Conservation (phyloP, 345 rosid species). For the Camelina hispida region DNA sequence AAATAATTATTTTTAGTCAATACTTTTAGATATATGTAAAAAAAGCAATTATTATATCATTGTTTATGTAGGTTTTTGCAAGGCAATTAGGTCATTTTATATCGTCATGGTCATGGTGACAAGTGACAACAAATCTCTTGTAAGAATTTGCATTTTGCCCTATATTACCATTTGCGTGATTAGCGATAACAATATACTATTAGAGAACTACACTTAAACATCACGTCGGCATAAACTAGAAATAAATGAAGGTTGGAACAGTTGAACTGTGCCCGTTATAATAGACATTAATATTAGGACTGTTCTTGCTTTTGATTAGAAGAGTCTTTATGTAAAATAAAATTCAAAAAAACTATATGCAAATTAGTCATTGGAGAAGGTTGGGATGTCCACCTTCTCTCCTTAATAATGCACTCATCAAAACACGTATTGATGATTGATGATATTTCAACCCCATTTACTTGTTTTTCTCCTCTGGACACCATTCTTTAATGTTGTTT, state of each 20-base stretch:
- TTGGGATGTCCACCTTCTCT: slow-evolving; percentile 36
- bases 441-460: slow-evolving; percentile 32
- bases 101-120: background rate
- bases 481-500: slow-evolving; percentile 10
- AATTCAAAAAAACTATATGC: background rate
- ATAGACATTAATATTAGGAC: slow-evolving; percentile 2
- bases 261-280: slow-evolving; percentile 28
- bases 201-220: background rate
- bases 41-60: background rate
- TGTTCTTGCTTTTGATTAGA: slow-evolving; percentile 4
- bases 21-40: background rate
- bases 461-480: slow-evolving; percentile 1
- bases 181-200: background rate
- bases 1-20: no score
- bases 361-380: slow-evolving; percentile 1
- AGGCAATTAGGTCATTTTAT: background rate
- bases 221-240: slow-evolving; percentile 35
- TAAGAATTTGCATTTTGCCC: background rate
- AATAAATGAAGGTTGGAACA: slow-evolving; percentile 4
- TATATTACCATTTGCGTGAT: background rate
- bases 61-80: background rate
- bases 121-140: background rate
- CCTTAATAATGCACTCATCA: slow-evolving; percentile 17
- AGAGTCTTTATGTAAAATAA: background rate
- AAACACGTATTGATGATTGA: slow-evolving; percentile 33